phyloP scores from a whole-genome alignment of 495 filamentous ascomycete species.

The Collariella sp. region DNA sequence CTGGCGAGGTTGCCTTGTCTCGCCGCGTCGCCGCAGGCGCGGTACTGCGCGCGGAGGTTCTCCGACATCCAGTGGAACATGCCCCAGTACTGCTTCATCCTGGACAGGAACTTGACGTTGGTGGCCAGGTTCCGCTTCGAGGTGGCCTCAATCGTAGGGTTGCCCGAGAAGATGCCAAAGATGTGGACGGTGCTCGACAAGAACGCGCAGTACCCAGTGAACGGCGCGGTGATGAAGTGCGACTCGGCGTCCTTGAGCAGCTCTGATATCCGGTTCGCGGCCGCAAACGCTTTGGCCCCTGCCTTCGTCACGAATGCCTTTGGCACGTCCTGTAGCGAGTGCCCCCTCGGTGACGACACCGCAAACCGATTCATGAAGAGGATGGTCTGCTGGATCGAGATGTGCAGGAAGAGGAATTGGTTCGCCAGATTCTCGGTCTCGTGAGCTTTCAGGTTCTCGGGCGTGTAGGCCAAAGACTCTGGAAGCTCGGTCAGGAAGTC shows the following conservation, averaged over 20 bases:
- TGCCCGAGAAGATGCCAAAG: slow-evolving; percentile 77
- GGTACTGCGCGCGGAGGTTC: slow-evolving; percentile 84
- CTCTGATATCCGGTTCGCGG: slow-evolving; percentile 82
- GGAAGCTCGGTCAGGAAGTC: slow-evolving; percentile 65
- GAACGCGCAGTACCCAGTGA: slow-evolving; percentile 91
- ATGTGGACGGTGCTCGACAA: slow-evolving; percentile 87
- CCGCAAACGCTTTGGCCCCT: slow-evolving; percentile 66
- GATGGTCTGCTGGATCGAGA: slow-evolving; percentile 79
- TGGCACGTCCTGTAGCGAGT: slow-evolving; percentile 66
- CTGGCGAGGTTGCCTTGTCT: slow-evolving; percentile 42
- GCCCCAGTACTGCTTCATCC: slow-evolving; percentile 96
- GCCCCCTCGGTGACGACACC: slow-evolving; percentile 59
- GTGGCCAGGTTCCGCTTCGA: slow-evolving; percentile 81
- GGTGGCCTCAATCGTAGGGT: slow-evolving; percentile 60
- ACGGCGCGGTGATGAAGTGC: slow-evolving; percentile 78
- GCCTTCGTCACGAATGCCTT: slow-evolving; percentile 70
- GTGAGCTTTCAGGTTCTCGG: slow-evolving; percentile 78
- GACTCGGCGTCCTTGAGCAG: slow-evolving; percentile 72
- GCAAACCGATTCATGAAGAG: slow-evolving; percentile 87
- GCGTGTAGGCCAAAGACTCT: slow-evolving; percentile 56
- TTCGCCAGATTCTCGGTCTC: slow-evolving; percentile 77
- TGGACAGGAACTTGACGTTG: slow-evolving; percentile 81
- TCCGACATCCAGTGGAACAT: slow-evolving; percentile 96
- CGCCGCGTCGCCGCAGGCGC: slow-evolving; percentile 72
- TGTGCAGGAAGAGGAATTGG: slow-evolving; percentile 91